These are phyloP conservation scores for Candida rishiriensis DNA, from an alignment of 805 yeast genomes.

Conservation along the genomic window DNA sequence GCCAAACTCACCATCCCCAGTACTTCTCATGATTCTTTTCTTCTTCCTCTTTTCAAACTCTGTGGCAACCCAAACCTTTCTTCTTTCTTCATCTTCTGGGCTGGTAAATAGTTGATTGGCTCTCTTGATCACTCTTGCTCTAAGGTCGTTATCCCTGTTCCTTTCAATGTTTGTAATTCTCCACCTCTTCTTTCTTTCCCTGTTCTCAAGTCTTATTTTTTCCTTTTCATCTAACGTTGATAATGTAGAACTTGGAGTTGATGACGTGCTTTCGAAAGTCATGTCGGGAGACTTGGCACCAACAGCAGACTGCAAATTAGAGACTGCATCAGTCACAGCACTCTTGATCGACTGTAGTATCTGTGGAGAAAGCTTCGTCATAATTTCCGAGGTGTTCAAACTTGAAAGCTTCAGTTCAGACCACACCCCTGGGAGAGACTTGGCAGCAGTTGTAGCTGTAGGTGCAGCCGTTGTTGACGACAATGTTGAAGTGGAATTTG, in stretches of 20 bases:
- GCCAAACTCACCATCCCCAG: constrained; percentile 7
- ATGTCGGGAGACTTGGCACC: constrained; percentile 10
- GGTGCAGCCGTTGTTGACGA: no score
- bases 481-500: neutral
- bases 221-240: constrained; percentile 41
- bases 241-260: constrained; percentile 1
- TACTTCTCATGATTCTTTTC: constrained; percentile 45
- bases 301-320: constrained; percentile 5
- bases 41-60: constrained; percentile 67
- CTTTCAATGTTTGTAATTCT: constrained; percentile 73
- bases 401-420: constrained; percentile 7
- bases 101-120: constrained; percentile 67
- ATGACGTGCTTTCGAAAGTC: constrained; percentile 15
- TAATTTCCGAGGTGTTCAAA: constrained; percentile 8
- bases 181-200: constrained; percentile 81
- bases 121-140: constrained; percentile 70
- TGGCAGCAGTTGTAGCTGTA: neutral
- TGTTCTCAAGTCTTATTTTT: constrained; percentile 58
- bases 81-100: constrained; percentile 47
- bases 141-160: constrained; percentile 82
- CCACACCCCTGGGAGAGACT: neutral
- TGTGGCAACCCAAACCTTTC: constrained; percentile 62
- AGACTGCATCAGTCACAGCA: constrained; percentile 11
- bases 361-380: constrained; percentile 9
- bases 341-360: constrained; percentile 12